Evolutionary conservation across 768 basidiomycete species (phyloP).

Genomic region (Coprinopsis cinerea): DNA sequence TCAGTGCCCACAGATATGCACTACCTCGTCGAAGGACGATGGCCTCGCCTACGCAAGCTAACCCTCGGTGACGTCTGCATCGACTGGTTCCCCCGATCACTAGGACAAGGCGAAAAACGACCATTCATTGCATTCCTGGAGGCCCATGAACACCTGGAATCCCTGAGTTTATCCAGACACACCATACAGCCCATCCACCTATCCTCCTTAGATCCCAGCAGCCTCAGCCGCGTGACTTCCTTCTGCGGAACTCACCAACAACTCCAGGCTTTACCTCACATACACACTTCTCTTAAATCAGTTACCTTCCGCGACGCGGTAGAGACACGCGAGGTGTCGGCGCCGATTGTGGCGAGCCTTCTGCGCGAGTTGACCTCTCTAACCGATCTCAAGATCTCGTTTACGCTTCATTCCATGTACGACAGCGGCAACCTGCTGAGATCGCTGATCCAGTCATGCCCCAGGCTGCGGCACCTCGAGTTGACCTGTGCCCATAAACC

Average conservation of each 20-base stretch:
- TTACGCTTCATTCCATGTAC: slow-evolving; percentile 67
- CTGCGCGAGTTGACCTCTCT: slow-evolving; percentile 52
- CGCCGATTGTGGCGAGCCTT: slow-evolving; percentile 53
- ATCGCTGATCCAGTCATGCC: slow-evolving; percentile 61
- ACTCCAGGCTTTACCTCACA: slow-evolving; percentile 52
- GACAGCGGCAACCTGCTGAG: slow-evolving; percentile 67
- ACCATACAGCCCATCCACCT: slow-evolving; percentile 51
- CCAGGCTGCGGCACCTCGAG: slow-evolving; percentile 56
- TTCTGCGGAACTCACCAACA: slow-evolving; percentile 68
- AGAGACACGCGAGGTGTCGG: slow-evolving; percentile 61
- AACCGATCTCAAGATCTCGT: slow-evolving; percentile 55
- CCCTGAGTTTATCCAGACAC: slow-evolving; percentile 45
- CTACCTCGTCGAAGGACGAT: slow-evolving; percentile 52
- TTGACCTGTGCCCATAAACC: slow-evolving; percentile 63
- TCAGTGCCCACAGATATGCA: slow-evolving; percentile 51
- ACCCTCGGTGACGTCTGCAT: slow-evolving; percentile 61
- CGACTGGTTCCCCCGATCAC: slow-evolving; percentile 40
- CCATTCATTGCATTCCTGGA: slow-evolving; percentile 68
- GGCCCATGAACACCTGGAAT: slow-evolving; percentile 49
- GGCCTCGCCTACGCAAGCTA: slow-evolving; percentile 60
- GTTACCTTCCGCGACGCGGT: slow-evolving; percentile 63
- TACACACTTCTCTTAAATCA: slow-evolving; percentile 44
- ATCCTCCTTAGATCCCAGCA: slow-evolving; percentile 36
- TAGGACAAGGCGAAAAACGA: slow-evolving; percentile 38
- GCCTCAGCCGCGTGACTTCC: slow-evolving; percentile 44